Base-by-base conservation (phyloP, 2,329 filamentous ascomycete genomes). In the Claviceps humidiphila region DNA sequence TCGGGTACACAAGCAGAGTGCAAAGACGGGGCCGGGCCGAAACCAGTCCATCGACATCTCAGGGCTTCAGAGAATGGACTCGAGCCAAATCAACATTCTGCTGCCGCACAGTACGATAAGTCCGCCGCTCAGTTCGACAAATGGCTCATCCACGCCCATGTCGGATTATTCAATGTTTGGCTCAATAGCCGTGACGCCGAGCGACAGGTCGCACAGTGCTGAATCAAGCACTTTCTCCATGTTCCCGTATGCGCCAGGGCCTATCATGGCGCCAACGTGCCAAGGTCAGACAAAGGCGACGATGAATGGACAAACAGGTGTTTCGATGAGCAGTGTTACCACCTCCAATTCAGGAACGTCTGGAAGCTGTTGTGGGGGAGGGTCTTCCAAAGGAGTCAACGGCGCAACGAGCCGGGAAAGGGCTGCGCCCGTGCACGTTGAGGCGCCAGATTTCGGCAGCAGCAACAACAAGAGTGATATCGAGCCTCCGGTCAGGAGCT, bases 51-150 rank as follows among this genome's bases (percentile, higher is more conserved):
- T 77, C 57, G 77, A 78, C 54, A 64, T 71, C 0, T 60, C 66
- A 2, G 69, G 68, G 9, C 62, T 82, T 16, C 70, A 74, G 47
- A 71, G 76, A 53, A 78, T 80, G 66, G 74, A 80, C 56, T 66
- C 71, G n/a, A 72, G 64, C 56, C 73, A 72, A 54, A 61, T 78
- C 54, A 80, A 78, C 58, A 64, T 79, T 47, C 52, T 75, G 46
- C 63, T 69, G 2, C 60, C 66, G 13, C 65, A 60, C 48, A 62
- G 59, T 44, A 54, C 57, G 42, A 60, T 64, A 24, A 51, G 46
- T 26, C 61, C 60, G 41, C 62, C 58, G 34, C 53, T 43, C 30
- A 54, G 56, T n/a, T 53, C 54, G 30, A 51, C 65, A 5, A 58
- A 58, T 50, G 52, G 58, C 50, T 43, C 52, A 9, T 22, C 56